Conservation (phyloP, 306 rosid genomes). For the Quercus agrifolia region DNA sequence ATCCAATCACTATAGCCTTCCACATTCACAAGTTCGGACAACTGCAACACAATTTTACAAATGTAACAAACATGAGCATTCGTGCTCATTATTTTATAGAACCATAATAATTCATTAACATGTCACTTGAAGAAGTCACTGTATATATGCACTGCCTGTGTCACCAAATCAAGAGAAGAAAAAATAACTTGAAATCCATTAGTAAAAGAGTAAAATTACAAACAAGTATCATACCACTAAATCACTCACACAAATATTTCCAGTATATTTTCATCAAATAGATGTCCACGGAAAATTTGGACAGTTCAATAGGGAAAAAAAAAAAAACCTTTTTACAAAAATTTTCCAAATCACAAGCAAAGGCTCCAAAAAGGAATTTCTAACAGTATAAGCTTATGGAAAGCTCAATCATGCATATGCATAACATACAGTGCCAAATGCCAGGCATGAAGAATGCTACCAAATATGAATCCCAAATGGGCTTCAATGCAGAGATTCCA, state of each 20-base stretch:
- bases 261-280: not conserved
- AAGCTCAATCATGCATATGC: not conserved
- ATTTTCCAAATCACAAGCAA: not conserved
- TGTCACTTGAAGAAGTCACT: not conserved
- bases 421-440: not conserved
- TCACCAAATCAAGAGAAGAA: not conserved
- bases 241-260: not conserved
- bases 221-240: not conserved
- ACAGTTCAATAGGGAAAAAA: not conserved
- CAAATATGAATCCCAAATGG: not conserved
- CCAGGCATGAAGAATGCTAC: not conserved
- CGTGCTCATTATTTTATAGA: not conserved
- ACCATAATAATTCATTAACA: not conserved
- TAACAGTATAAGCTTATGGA: not conserved
- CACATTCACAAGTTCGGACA: slow-evolving; percentile 84
- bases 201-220: not conserved
- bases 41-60: slow-evolving; percentile 49
- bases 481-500: not conserved
- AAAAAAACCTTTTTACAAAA: not conserved
- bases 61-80: slow-evolving; percentile 17
- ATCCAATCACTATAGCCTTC: slow-evolving; percentile 98
- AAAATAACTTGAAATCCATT: not conserved
- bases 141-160: not conserved
- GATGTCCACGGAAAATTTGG: not conserved
- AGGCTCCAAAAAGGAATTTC: not conserved